A percentile compares a stretch with the other conserved stretches of the same genome.
phyloP scores from a whole-genome alignment of 129 eudicot species.

The Pseudognaphalium luteoalbum region DNA sequence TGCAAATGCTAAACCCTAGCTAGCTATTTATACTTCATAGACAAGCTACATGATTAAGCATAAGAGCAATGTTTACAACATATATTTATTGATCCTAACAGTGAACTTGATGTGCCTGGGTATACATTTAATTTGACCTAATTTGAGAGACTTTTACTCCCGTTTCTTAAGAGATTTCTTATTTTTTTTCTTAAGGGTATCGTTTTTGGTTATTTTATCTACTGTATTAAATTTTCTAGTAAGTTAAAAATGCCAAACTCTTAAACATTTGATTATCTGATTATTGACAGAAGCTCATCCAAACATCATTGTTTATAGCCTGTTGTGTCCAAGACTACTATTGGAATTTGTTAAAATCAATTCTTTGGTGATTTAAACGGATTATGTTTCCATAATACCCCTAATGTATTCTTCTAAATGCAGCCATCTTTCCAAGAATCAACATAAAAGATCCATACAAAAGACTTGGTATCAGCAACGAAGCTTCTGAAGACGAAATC shows the following conservation, averaged over 20 bases:
- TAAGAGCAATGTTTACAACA: no score
- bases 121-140: background rate
- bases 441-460: slow-evolving; percentile 87
- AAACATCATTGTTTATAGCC: background rate
- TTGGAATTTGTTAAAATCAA: slow-evolving; percentile 4
- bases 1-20: no score
- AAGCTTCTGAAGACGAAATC: slow-evolving; percentile 94
- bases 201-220: background rate
- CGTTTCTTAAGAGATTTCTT: background rate
- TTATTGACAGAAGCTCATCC: background rate
- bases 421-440: slow-evolving; percentile 90
- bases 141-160: background rate
- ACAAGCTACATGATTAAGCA: no score
- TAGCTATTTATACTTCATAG: no score
- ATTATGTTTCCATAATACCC: background rate
- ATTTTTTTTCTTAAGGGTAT: background rate
- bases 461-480: slow-evolving; percentile 85
- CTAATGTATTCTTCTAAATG: slow-evolving; percentile 27
- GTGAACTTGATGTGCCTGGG: background rate
- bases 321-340: slow-evolving; percentile 15
- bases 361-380: background rate
- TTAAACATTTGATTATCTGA: background rate
- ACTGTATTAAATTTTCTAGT: background rate
- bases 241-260: background rate
- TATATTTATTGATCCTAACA: no score